phyloP scores from a whole-genome alignment of 306 rosid genomes.

The Arachis stenosperma region DNA sequence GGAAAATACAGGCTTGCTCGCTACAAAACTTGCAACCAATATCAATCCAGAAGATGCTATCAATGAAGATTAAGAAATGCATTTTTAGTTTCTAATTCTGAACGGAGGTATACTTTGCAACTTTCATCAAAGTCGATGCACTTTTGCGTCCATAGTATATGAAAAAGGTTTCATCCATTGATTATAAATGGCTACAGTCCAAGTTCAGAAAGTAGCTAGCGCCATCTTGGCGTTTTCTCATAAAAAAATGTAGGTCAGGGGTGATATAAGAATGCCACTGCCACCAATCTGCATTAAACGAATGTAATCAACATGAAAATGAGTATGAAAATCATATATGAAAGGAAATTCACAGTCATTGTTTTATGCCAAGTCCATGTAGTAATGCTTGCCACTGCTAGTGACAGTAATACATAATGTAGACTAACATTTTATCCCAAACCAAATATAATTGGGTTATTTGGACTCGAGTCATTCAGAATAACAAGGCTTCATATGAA shows the following conservation, averaged over 20 bases:
- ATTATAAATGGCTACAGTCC: slow-evolving; percentile 52
- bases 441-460: slow-evolving; percentile 9
- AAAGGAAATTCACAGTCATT: not conserved
- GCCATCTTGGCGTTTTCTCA: slow-evolving; percentile 97
- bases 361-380: slow-evolving; percentile 6
- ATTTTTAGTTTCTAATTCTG: too few species aligned
- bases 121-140: too few species aligned
- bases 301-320: slow-evolving; percentile 24
- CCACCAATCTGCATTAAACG: slow-evolving; percentile 81
- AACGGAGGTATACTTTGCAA: too few species aligned
- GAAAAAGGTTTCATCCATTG: not conserved
- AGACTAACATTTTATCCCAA: slow-evolving; percentile 3
- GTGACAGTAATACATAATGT: not conserved
- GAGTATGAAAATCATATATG: slow-evolving; percentile 18
- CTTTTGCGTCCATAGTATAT: too few species aligned
- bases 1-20: not conserved
- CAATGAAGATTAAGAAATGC: too few species aligned
- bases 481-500: too few species aligned
- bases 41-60: too few species aligned
- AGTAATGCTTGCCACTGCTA: not conserved
- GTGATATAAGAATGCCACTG: slow-evolving; percentile 94
- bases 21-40: too few species aligned
- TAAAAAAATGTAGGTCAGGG: slow-evolving; percentile 94
- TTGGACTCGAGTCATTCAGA: not conserved
- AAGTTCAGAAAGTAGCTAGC: slow-evolving; percentile 67